Evolutionary conservation across 2,329 filamentous ascomycete species (phyloP).

Genomic region (Corynespora cassiicola): DNA sequence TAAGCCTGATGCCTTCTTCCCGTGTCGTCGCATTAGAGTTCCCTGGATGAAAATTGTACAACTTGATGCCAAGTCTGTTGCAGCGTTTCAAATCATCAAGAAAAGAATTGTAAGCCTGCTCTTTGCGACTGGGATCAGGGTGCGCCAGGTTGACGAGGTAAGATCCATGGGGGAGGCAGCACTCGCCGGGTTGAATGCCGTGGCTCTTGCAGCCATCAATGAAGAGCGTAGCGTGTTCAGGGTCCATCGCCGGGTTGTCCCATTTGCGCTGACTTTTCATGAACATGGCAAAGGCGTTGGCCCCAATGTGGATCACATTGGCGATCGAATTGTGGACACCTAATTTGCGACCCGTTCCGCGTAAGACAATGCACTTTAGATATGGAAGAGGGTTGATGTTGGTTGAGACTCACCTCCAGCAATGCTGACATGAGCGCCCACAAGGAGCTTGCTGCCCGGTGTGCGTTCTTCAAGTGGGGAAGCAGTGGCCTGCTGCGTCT

Average conservation of each 20-base stretch:
- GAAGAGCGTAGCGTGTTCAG: constrained; percentile 74
- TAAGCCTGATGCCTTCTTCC: constrained; percentile 74
- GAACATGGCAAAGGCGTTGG: constrained; percentile 93
- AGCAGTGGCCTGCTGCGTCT: no score
- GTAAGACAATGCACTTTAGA: constrained; percentile 22
- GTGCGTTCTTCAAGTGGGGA: constrained; percentile 73
- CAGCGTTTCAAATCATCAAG: constrained; percentile 87
- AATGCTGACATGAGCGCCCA: constrained; percentile 90
- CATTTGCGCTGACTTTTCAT: constrained; percentile 97
- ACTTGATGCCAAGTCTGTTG: constrained; percentile 79
- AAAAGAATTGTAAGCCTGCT: constrained; percentile 85
- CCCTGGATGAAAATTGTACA: constrained; percentile 99
- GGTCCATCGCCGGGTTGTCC: constrained; percentile 78
- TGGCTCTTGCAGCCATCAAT: constrained; percentile 70
- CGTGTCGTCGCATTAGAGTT: constrained; percentile 73
- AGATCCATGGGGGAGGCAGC: constrained; percentile 89
- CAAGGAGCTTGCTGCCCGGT: constrained; percentile 75
- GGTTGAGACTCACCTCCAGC: constrained; percentile 73
- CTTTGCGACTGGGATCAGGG: constrained; percentile 76
- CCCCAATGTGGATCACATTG: constrained; percentile 80
- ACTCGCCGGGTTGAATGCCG: constrained; percentile 73
- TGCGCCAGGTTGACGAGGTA: constrained; percentile 97
- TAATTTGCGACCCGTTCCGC: constrained; percentile 44
- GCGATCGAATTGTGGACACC: constrained; percentile 87
- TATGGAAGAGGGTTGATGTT: no score